Base-by-base conservation (phyloP, 2,329 filamentous ascomycete species). In the Keithomyces neogunnii region DNA sequence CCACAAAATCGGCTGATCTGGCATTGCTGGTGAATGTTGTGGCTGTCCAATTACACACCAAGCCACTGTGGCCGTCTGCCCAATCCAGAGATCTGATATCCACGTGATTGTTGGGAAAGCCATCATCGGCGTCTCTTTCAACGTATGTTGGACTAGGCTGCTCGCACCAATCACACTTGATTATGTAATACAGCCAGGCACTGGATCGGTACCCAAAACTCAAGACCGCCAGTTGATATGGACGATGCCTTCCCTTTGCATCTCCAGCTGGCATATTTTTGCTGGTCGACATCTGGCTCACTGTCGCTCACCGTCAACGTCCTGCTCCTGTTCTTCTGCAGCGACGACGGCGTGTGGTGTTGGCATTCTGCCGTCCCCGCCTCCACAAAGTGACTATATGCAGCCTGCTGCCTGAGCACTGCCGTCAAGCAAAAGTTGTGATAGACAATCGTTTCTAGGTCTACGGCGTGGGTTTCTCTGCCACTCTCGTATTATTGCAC, bases 111-210 rank as follows among this genome's bases (percentile, higher is more conserved):
- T 26, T 26, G 19, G 19, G 19, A 19, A 19, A 19, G 19, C 19
- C 19, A 19, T 19, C 19, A 19, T 19, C 19, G 19, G 19, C 19
- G 19, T 19, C 19, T 19, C 19, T 19, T 10, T 42, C n/a, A 10
- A 26, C n/a, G 26, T 42, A 42, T 42, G 26, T 26, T 10, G 39
- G 8, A 42, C 39, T 6, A 42, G 19, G 40, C 5, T 26, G 40
- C 5, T 9, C 33, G 32, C 9, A n/a, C 51, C 48, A 53, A 53
- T 53, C 48, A 53, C 19, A 26, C 8, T 35, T 33, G 48, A 50
- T 53, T 50, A 53, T 32, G 39, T 53, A 53, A 53, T 39, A 7
- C 39, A 31, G 19, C 51, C 33, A 50, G 51, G 51, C 51, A 52
- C 33, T 39, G 45, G 13, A 35, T 53, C 48, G 51, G 51, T 53